phyloP scores from a whole-genome alignment of 2,329 filamentous ascomycete genomes.

The Alternaria atra region DNA sequence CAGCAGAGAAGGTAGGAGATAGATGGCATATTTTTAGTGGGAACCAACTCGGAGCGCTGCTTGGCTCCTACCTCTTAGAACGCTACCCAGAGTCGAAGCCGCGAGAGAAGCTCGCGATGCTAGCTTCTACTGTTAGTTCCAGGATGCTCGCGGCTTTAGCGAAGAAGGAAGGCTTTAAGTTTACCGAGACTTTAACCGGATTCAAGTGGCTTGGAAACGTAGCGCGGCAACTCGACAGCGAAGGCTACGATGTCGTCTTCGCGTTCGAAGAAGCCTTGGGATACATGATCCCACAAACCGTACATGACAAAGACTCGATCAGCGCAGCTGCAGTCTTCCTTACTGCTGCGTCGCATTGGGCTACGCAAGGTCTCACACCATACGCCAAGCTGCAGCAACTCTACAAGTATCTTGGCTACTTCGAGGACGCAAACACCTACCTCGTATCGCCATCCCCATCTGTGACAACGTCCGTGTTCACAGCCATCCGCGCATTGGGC shows the following conservation, averaged over 20 bases:
- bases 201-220: slow-evolving; percentile 75
- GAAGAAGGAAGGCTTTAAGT: slow-evolving; percentile 63
- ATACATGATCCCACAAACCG: slow-evolving; percentile 71
- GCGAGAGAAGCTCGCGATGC: slow-evolving; percentile 60
- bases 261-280: slow-evolving; percentile 73
- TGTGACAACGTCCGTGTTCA: slow-evolving; percentile 64
- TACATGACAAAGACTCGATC: slow-evolving; percentile 72
- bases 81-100: slow-evolving; percentile 50
- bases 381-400: slow-evolving; percentile 65
- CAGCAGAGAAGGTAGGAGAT: slow-evolving; percentile 65
- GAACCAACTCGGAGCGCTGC: slow-evolving; percentile 70
- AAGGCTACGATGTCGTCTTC: slow-evolving; percentile 63
- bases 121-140: slow-evolving; percentile 71
- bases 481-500: slow-evolving; percentile 59
- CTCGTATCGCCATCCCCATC: slow-evolving; percentile 65
- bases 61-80: slow-evolving; percentile 66
- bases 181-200: slow-evolving; percentile 69
- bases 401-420: slow-evolving; percentile 67
- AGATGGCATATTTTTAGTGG: slow-evolving; percentile 70
- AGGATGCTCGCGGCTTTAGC: slow-evolving; percentile 69
- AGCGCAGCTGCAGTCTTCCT: slow-evolving; percentile 68
- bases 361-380: slow-evolving; percentile 63
- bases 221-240: slow-evolving; percentile 59
- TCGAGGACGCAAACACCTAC: slow-evolving; percentile 71
- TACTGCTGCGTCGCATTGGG: slow-evolving; percentile 63